Evolutionary conservation across 2,329 filamentous ascomycete species (phyloP), one percentile per base, ranked within the genome.

Genomic region (Beauveria pseudobassiana): DNA sequence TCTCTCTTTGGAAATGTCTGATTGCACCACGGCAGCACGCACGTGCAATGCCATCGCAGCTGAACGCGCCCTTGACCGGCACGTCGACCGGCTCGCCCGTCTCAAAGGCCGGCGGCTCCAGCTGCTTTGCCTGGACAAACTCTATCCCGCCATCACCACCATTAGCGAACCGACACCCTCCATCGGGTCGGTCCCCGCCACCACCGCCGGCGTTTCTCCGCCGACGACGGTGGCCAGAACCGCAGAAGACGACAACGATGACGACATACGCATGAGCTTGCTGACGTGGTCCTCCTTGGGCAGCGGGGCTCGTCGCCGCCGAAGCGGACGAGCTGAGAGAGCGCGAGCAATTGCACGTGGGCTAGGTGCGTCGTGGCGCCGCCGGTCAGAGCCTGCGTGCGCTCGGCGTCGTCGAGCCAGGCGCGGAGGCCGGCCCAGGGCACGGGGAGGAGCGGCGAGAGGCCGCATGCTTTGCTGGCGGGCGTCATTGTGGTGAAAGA

Each of bases 331-430:
- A 84, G 71, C 5, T 73, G 68, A 1, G 72, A 69, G 28, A 84
- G 67, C 18, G 78, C 76, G 45, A 71, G 68, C 10, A 71, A 68
- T 66, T 83, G 74, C 5, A 68, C 64, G 5, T 70, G 69, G 0
- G 74, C 73, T n/a, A 59, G 24, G 42, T 58, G 61, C 34, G 26
- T n/a, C 18, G 46, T 58, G 7, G 53, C 34, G 38, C 53, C 45
- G 7, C 69, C 69, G 42, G 70, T 64, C 7, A 65, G 42, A 10
- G 61, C 65, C 66, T 77, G 74, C 49, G 67, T 69, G 2, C 69
- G 67, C 61, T 78, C 76, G 55, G 81, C 76, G 22, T 70, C 51
- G 26, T 73, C 72, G 59, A 79, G 71, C 75, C 75, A 80, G 18
- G 66, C 67, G 55, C 73, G 74, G 58, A 80, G 65, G 20, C 67